Evolutionary conservation across 2,329 filamentous ascomycete species (phyloP).

Genomic region (Aspergillus ruber): DNA sequence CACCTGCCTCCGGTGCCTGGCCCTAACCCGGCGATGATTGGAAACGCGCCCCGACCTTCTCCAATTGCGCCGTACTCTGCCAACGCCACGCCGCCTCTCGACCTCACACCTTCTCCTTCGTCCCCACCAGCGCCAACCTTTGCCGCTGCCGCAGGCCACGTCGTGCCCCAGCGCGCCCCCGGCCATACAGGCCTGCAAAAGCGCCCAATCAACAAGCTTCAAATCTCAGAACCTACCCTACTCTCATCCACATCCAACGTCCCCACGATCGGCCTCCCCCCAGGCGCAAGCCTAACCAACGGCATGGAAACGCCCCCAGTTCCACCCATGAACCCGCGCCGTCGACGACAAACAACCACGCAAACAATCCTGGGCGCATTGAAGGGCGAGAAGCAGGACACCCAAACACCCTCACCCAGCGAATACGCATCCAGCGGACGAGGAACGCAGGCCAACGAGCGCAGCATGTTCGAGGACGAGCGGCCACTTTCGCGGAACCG

Average conservation of each 20-base stretch:
- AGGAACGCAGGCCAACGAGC: slow-evolving; percentile 21
- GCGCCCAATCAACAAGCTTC: slow-evolving; percentile 53
- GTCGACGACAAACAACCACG: slow-evolving; percentile 44
- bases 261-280: slow-evolving; percentile 52
- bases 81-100: slow-evolving; percentile 49
- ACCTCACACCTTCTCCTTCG: slow-evolving; percentile 39
- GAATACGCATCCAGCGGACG: slow-evolving; percentile 1
- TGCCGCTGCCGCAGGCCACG: slow-evolving; percentile 15
- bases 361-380: slow-evolving; percentile 36
- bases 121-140: slow-evolving; percentile 23
- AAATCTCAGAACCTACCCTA: slow-evolving; percentile 56
- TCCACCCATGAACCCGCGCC: slow-evolving; percentile 55
- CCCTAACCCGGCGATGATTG: slow-evolving; percentile 17
- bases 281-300: slow-evolving; percentile 50
- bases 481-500: slow-evolving; percentile 30
- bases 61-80: slow-evolving; percentile 45
- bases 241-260: slow-evolving; percentile 51
- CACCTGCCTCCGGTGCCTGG: slow-evolving; percentile 20
- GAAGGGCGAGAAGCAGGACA: slow-evolving; percentile 30
- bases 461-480: slow-evolving; percentile 42
- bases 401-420: slow-evolving; percentile 14
- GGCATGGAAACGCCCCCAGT: slow-evolving; percentile 48
- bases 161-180: slow-evolving; percentile 23
- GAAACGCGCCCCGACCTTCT: slow-evolving; percentile 37
- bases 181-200: slow-evolving; percentile 41